Base-by-base conservation (phyloP, 495 filamentous ascomycete genomes). In the Polyplosphaeria fusca region DNA sequence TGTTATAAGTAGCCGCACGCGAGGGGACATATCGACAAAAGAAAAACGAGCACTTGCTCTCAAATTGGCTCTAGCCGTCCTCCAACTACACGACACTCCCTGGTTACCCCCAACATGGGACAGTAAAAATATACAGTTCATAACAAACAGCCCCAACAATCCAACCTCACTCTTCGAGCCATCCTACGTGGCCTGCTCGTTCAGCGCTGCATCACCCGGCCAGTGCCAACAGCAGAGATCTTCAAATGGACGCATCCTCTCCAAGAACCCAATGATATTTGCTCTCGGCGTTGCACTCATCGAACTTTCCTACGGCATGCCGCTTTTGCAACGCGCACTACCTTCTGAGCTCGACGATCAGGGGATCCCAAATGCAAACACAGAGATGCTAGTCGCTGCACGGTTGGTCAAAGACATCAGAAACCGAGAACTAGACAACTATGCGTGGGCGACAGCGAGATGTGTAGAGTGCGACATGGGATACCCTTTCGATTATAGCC, bases 41-140 rank as follows among this genome's bases (percentile, higher is more conserved):
- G 30, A 51, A 40, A 51, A 51, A 32, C 40, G 24, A 16, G 9
- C 23, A 14, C n/a, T 51, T 12, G 47, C 47, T 2, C 47, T 51
- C 18, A 51, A 28, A 4, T 23, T 51, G 23, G 47, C 47, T 5
- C 40, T 32, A n/a, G 9, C 47, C 12, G 32, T 51, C 14, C 47
- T 51, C 26, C 47, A 51, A 24, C 47, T 51, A 24, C 47, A 51
- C 20, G 47, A 51, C 32, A 51, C 47, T 5, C 47, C 47, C 4
- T 51, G 47, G 47, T 22, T 51, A 22, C 32, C 47, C 14, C 14
- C 30, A 23, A 51, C 30, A n/a, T 51, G 47, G 47, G 47, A 51
- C 20, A 51, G 30, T 19, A 38, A 40, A 51, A 32, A 51, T 26
- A 51, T 51, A 3, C 40, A n/a, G n/a, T n/a, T n/a, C n/a, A n/a